These are phyloP conservation scores for Remersonia thermophila DNA, from an alignment of 2,329 filamentous ascomycete genomes.

Conservation along the genomic window DNA sequence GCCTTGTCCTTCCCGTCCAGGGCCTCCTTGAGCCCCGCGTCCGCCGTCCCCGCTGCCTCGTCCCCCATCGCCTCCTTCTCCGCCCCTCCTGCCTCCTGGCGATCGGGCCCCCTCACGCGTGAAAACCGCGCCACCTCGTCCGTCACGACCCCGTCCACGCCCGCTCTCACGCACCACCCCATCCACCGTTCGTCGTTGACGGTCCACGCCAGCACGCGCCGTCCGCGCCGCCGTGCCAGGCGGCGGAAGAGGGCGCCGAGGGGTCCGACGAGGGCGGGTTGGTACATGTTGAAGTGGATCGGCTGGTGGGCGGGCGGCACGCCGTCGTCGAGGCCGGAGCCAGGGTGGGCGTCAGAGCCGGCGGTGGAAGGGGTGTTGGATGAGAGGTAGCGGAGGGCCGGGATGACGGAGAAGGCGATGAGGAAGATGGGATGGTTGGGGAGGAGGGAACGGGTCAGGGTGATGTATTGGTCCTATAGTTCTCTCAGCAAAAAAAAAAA, in stretches of 20 bases:
- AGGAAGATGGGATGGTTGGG: constrained; percentile 53
- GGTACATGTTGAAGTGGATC: constrained; percentile 62
- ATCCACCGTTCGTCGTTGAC: constrained; percentile 70
- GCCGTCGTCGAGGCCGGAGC: constrained; percentile 36
- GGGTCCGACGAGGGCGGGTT: constrained; percentile 54
- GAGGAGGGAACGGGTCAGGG: constrained; percentile 47
- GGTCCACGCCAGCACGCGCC: constrained; percentile 70
- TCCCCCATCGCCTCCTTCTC: neutral
- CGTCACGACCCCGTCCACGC: constrained; percentile 71
- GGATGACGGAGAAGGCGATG: constrained; percentile 53
- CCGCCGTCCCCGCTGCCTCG: neutral
- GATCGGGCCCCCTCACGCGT: neutral
- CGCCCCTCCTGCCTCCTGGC: neutral
- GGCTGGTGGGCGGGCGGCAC: no score
- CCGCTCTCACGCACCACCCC: constrained; percentile 60
- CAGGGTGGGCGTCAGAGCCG: no score
- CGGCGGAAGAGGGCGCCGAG: constrained; percentile 54
- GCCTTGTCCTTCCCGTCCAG: neutral
- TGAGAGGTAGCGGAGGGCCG: constrained; percentile 57
- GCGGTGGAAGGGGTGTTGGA: constrained; percentile 39
- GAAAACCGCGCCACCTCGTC: constrained; percentile 61
- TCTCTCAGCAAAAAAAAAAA: no score
- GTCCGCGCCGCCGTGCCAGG: constrained; percentile 40
- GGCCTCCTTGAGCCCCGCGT: neutral
- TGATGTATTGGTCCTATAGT: constrained; percentile 51